These are phyloP conservation scores for Leucocoprinus sp. DNA, from an alignment of 768 basidiomycete species.

Conservation along the genomic window DNA sequence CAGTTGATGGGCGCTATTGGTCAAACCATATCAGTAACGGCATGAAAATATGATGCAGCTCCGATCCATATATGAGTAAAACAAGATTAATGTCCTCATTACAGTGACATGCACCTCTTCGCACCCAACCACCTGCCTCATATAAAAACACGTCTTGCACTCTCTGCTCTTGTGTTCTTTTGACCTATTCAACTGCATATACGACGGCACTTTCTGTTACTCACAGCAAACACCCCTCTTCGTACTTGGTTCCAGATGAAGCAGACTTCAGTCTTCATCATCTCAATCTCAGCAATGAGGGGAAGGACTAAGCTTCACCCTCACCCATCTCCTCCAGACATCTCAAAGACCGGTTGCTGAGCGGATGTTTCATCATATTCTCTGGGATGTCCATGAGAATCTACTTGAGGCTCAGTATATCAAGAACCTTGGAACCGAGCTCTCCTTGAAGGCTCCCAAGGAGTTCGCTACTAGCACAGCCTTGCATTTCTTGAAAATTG, in stretches of 20 bases:
- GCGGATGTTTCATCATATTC: constrained; percentile 23
- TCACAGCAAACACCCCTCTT: background rate
- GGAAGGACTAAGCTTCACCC: constrained; percentile 21
- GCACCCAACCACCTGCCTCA: background rate
- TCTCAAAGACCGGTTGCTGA: constrained; percentile 13
- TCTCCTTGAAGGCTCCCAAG: constrained; percentile 23
- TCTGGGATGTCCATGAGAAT: constrained; percentile 45
- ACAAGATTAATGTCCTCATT: background rate
- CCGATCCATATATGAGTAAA: background rate
- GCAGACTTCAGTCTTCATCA: background rate
- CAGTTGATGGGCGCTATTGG: background rate
- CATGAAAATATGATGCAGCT: background rate
- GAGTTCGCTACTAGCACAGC: constrained; percentile 38
- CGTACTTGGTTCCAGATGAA: background rate
- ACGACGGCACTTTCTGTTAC: background rate
- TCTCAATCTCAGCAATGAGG: background rate
- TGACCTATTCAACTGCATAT: background rate
- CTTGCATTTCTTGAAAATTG: constrained; percentile 22
- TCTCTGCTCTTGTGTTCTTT: background rate
- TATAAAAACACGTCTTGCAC: background rate
- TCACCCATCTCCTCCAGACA: constrained; percentile 27
- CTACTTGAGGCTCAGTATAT: constrained; percentile 25
- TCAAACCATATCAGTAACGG: background rate
- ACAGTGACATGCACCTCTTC: background rate
- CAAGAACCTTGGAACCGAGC: constrained; percentile 15